phyloP scores from a whole-genome alignment of 345 rosid genomes.

The Citrus medica region DNA sequence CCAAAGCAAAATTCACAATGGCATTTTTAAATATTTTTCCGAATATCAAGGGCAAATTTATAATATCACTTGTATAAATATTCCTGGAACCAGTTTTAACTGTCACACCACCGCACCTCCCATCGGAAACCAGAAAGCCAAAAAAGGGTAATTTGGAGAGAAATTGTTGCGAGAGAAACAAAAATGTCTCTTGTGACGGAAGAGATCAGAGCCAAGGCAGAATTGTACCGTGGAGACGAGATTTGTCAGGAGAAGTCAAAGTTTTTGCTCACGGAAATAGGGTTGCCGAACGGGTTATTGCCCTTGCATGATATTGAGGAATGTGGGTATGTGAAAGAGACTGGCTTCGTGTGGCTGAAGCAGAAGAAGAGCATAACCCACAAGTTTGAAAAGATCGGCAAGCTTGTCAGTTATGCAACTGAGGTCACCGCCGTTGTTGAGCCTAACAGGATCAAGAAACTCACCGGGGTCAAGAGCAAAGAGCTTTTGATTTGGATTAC shows the following conservation, averaged over 20 bases:
- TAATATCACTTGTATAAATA: background rate
- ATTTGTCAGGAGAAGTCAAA: constrained; percentile 64
- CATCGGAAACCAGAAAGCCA: background rate
- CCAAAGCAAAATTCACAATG: background rate
- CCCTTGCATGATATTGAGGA: constrained; percentile 77
- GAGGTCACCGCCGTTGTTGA: constrained; percentile 72
- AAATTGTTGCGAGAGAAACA: background rate
- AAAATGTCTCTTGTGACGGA: constrained; percentile 64
- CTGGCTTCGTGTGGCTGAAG: constrained; percentile 91
- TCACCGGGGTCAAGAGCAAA: constrained; percentile 92
- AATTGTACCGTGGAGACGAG: constrained; percentile 70
- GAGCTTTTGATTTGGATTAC: constrained; percentile 81
- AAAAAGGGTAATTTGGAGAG: background rate
- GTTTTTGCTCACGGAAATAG: constrained; percentile 51
- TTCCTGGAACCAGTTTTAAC: too few species aligned
- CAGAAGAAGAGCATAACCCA: constrained; percentile 71
- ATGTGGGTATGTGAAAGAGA: constrained; percentile 73
- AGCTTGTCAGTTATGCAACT: constrained; percentile 52
- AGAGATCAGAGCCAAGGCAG: constrained; percentile 73
- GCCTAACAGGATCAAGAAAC: constrained; percentile 75
- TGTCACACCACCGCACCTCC: background rate
- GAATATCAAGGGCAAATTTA: background rate
- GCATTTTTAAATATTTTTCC: background rate
- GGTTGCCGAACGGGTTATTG: constrained; percentile 73
- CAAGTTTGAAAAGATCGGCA: constrained; percentile 78